phyloP scores from a whole-genome alignment of 23 red algal species.

The Chondrus crispus region DNA sequence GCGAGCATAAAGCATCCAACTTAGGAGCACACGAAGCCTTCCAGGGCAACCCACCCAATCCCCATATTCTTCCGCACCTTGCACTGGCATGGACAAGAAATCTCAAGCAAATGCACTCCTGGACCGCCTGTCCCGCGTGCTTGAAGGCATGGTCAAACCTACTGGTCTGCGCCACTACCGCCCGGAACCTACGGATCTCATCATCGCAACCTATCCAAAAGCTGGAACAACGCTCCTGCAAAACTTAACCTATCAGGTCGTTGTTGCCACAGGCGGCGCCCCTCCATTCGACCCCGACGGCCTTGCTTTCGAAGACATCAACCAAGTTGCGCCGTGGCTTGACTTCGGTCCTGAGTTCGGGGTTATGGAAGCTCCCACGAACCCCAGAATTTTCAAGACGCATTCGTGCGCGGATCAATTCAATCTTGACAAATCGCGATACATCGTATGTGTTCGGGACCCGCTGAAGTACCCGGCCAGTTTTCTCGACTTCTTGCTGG shows the following conservation, averaged over 20 bases:
- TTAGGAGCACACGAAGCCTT: no score
- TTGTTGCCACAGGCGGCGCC: slow-evolving; percentile 4
- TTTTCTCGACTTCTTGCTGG: slow-evolving; percentile 20
- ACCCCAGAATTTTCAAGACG: slow-evolving; percentile 30
- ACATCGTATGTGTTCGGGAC: not conserved
- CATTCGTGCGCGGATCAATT: not conserved
- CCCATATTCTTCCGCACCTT: no score
- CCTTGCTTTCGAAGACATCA: not conserved
- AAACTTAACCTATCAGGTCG: slow-evolving; percentile 15
- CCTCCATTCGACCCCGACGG: slow-evolving; percentile 23
- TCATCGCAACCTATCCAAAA: slow-evolving; percentile 38
- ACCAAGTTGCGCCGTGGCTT: slow-evolving; percentile 30
- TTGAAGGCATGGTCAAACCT: not conserved
- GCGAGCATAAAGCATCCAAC: no score
- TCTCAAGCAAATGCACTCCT: no score
- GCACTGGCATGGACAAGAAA: no score
- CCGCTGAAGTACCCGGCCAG: not conserved
- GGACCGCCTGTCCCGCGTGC: no score
- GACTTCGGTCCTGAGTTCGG: slow-evolving; percentile 16
- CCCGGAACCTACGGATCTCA: slow-evolving; percentile 2
- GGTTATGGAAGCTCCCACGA: not conserved
- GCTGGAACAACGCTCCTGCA: slow-evolving; percentile 42
- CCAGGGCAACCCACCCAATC: no score
- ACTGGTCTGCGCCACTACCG: not conserved
- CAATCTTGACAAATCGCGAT: not conserved